Evolutionary conservation across 768 basidiomycete species (phyloP), one percentile per base, ranked within the genome.

Genomic region (Mycena albidolilacea): DNA sequence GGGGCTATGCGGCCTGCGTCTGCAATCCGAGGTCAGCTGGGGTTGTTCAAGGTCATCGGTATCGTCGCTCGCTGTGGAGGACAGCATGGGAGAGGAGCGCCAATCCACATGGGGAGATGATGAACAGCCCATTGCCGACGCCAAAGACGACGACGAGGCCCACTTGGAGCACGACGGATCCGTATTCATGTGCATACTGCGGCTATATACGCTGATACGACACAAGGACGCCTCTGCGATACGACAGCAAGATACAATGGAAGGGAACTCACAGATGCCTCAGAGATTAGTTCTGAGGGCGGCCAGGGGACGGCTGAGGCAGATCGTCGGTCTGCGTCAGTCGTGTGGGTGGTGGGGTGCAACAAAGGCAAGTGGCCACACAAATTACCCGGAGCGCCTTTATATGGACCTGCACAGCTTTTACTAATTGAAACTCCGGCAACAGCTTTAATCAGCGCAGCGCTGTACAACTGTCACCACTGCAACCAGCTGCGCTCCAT

Each of bases 191-290:
- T 30, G 62, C 68, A 72, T 54, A 50, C 50, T 59, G 57, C n/a
- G 57, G 65, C 66, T 62, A 72, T 67, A 62, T 50, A 65, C 61
- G 64, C 19, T 39, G 65, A 15, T 61, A 46, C 61, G 21, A 44
- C 30, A 30, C 30, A 30, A 30, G 30, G 30, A 30, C 30, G 30
- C 30, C 2, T 3, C 2, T 3, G 30, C 30, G 30, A 64, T 72
- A 68, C 52, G 44, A 59, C 71, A 55, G 23, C 71, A 55, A 64
- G 58, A 68, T 63, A 72, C 61, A 64, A 67, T 30, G 67, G 64
- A 72, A 46, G 55, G 61, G 61, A 37, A 72, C 71, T 72, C 71
- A 72, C 71, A 67, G 62, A 69, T 73, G 67, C 66, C 71, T 68
- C 71, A 68, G 54, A 68, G 67, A 23, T 46, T 30, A 63, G 62